phyloP scores from a whole-genome alignment of 805 yeast genomes.

The Kluyveromyces wickerhamii region DNA sequence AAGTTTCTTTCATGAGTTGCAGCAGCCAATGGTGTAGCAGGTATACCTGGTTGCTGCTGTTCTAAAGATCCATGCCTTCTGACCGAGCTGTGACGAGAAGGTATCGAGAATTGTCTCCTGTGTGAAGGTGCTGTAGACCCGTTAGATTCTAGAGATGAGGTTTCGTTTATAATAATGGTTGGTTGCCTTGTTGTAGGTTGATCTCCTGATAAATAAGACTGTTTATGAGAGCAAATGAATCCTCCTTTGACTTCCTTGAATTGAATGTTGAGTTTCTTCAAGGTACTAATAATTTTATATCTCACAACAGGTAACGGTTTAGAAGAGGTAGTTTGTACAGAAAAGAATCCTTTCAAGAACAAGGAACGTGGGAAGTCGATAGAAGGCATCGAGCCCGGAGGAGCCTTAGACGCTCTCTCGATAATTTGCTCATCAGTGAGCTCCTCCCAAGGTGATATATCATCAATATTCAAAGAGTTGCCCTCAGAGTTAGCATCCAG shows the following conservation, averaged over 20 bases:
- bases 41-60: slow-evolving; percentile 34
- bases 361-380: slow-evolving; percentile 88
- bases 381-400: slow-evolving; percentile 81
- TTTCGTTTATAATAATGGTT: slow-evolving; percentile 8
- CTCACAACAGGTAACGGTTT: slow-evolving; percentile 85
- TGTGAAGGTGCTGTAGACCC: slow-evolving; percentile 13
- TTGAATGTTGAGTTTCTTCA: slow-evolving; percentile 68
- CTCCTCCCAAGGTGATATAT: slow-evolving; percentile 15
- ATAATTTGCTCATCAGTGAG: slow-evolving; percentile 43
- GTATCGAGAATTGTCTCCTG: slow-evolving; percentile 16
- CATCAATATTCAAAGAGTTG: slow-evolving; percentile 29
- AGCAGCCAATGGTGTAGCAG: slow-evolving; percentile 48
- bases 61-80: slow-evolving; percentile 29
- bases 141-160: slow-evolving; percentile 9
- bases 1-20: slow-evolving; percentile 22
- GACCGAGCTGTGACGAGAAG: slow-evolving; percentile 31
- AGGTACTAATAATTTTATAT: slow-evolving; percentile 69
- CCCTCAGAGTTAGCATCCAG: slow-evolving; percentile 39
- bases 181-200: slow-evolving; percentile 7
- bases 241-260: slow-evolving; percentile 92
- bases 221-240: slow-evolving; percentile 67
- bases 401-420: slow-evolving; percentile 45
- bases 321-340: slow-evolving; percentile 91
- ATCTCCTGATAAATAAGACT: slow-evolving; percentile 7
- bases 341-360: slow-evolving; percentile 86